phyloP scores from a whole-genome alignment of 1,284 basidiomycete genomes.

The Cystobasidiaceae sp. region DNA sequence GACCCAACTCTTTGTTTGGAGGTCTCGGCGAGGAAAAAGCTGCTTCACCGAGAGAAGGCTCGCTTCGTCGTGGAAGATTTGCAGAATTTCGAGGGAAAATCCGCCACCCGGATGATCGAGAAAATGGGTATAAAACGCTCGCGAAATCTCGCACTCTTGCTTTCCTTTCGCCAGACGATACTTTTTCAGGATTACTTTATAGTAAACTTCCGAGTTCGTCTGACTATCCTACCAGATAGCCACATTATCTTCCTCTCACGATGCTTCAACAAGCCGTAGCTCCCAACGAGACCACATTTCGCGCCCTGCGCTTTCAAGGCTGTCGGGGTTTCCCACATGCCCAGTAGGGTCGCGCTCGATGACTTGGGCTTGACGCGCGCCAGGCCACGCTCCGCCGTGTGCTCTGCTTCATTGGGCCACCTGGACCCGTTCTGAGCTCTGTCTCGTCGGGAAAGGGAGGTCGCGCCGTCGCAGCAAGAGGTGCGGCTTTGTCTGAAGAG shows the following conservation, averaged over 20 bases:
- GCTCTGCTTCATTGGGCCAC: slow-evolving; percentile 3
- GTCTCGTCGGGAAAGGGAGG: neutral
- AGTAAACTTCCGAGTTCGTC: slow-evolving; percentile 31
- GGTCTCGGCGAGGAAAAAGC: too few relatives aligned
- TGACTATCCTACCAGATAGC: slow-evolving; percentile 29
- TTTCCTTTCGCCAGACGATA: slow-evolving; percentile 25
- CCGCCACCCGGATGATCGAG: too few relatives aligned
- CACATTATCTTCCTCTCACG: slow-evolving; percentile 30
- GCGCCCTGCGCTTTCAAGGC: slow-evolving; percentile 4
- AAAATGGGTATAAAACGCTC: neutral
- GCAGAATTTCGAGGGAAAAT: too few relatives aligned
- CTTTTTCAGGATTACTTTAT: slow-evolving; percentile 30
- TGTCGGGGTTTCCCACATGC: neutral
- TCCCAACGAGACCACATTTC: slow-evolving; percentile 29
- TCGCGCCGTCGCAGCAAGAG: slow-evolving; percentile 29
- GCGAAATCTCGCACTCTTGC: neutral
- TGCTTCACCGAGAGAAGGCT: too few relatives aligned
- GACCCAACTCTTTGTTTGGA: too few relatives aligned
- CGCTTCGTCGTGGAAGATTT: too few relatives aligned
- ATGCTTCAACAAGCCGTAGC: slow-evolving; percentile 14
- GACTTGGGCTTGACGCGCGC: slow-evolving; percentile 32
- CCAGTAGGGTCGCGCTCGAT: slow-evolving; percentile 19
- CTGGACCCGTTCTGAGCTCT: neutral
- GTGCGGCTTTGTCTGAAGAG: slow-evolving; percentile 29
- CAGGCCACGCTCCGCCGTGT: slow-evolving; percentile 18